Percentiles rank a stretch among this genome's conserved stretches.
phyloP scores from a whole-genome alignment of 2,329 filamentous ascomycete genomes.

The Iodosphaeria phyllophila region DNA sequence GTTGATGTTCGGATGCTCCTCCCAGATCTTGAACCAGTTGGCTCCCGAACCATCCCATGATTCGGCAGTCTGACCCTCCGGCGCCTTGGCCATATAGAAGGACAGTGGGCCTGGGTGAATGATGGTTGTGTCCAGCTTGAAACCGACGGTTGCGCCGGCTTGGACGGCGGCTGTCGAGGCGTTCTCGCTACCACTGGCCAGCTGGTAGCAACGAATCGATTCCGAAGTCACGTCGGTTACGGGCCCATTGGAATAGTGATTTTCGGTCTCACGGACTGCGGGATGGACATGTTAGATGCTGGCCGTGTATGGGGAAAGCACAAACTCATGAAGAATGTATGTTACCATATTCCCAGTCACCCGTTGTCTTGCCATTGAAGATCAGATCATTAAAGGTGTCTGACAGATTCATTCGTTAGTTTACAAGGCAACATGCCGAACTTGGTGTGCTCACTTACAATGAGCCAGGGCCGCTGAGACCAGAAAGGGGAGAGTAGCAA shows the following conservation, averaged over 20 bases:
- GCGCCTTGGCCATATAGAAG: slow-evolving; percentile 21
- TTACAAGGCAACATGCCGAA: no score
- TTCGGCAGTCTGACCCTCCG: slow-evolving; percentile 16
- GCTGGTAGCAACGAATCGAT: slow-evolving; percentile 16
- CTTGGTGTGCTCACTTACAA: no score
- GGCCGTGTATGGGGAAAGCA: no score
- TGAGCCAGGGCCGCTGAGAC: slow-evolving; percentile 1
- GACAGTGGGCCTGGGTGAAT: slow-evolving; percentile 21
- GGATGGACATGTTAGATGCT: no score
- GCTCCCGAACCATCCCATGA: slow-evolving; percentile 18
- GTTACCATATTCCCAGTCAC: slow-evolving; percentile 2
- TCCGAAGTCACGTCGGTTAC: slow-evolving; percentile 13
- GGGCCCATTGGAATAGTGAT: slow-evolving; percentile 14
- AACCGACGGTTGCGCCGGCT: slow-evolving; percentile 22
- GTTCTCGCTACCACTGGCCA: slow-evolving; percentile 12
- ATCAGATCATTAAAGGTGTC: slow-evolving; percentile 1
- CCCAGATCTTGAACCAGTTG: slow-evolving; percentile 25
- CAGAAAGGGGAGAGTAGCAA: slow-evolving; percentile 1
- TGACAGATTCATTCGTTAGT: no score
- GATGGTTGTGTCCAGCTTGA: slow-evolving; percentile 23
- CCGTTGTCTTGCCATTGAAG: slow-evolving; percentile 1
- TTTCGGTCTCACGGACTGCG: slow-evolving; percentile 16
- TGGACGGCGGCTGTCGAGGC: slow-evolving; percentile 21
- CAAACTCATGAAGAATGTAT: no score
- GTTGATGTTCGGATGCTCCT: slow-evolving; percentile 18